Base-by-base conservation (phyloP, 2,329 filamentous ascomycete species). In the Aspergillus sojae region DNA sequence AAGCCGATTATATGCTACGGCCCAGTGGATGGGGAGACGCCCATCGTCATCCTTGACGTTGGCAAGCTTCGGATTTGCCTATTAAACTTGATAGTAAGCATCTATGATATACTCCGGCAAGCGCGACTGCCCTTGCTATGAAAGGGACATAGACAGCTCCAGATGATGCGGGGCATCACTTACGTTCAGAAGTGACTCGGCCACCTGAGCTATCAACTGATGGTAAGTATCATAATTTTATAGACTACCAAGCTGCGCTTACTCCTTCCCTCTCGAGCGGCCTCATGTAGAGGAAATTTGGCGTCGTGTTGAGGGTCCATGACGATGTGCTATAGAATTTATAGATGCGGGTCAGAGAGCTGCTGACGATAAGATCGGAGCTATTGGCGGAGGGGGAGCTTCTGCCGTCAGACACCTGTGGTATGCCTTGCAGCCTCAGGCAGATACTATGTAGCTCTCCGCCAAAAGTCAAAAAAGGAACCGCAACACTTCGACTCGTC, bases 21-120 rank as follows among this genome's bases (percentile, higher is more conserved):
- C 94, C 95, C 95, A 99, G 83, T 99, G 95, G 62, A 98, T 88
- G 2, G 95, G 90, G 43, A 97, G 86, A 52, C 95, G 91, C 19
- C 93, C 92, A 77, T 99, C 95, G 56, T 92, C 90, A 73, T 99
- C 95, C 72, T 82, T 83, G 72, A 89, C 88, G 62, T 81, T 84
- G 30, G 92, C 89, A 45, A 96, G 86, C 72, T 91, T 94, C 2
- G 91, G 89, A 73, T 96, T 93, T 69, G 89, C 88, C 90, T 94
- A 26, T 10, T 14, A 4, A 19, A 12, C 14, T 5, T 43, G 23
- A 36, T 1, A 4, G 21, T 34, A 39, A 32, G 32, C 23, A 45
- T 58, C 34, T 30, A 54, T 30, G 36, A 26, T 43, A 34, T 46
- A 34, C 30, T 26, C 28, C n/a, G 34, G 34, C 5, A 19, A 16